Evolutionary conservation across 441 rosid species (phyloP).

Genomic region (Populus hybrid): DNA sequence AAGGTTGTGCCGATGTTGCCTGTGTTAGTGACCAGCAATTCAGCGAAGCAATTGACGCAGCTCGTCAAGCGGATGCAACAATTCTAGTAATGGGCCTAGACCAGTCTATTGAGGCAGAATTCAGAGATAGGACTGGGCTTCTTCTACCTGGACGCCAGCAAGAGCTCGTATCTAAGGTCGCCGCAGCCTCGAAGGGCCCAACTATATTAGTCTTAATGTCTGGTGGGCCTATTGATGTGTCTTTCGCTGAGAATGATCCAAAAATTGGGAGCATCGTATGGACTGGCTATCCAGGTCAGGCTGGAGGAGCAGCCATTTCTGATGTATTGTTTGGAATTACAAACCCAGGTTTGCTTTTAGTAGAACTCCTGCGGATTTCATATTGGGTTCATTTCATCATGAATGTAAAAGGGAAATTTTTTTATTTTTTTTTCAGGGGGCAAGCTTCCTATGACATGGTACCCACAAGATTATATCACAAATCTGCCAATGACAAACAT

Average conservation of each 20-base stretch:
- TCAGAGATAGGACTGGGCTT: slow-evolving; percentile 57
- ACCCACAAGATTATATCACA: slow-evolving; percentile 66
- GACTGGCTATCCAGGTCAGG: slow-evolving; percentile 96
- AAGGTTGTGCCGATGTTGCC: slow-evolving; percentile 62
- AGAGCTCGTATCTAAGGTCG: slow-evolving; percentile 56
- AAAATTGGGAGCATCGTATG: slow-evolving; percentile 58
- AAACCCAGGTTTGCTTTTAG: slow-evolving; percentile 51
- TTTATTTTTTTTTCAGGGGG: slow-evolving; percentile 39
- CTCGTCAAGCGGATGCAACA: slow-evolving; percentile 69
- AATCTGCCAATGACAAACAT: slow-evolving; percentile 82
- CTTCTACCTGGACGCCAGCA: slow-evolving; percentile 83
- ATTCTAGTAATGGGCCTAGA: slow-evolving; percentile 86
- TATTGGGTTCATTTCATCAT: not conserved
- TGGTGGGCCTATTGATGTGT: slow-evolving; percentile 80
- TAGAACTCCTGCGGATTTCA: not conserved
- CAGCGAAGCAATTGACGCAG: slow-evolving; percentile 50
- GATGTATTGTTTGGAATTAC: slow-evolving; percentile 62
- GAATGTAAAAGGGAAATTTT: not conserved
- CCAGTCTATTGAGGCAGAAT: slow-evolving; percentile 83
- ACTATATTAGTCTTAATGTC: slow-evolving; percentile 66
- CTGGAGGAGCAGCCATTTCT: slow-evolving; percentile 88
- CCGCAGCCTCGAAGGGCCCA: slow-evolving; percentile 63
- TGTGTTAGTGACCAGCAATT: slow-evolving; percentile 53
- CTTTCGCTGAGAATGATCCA: slow-evolving; percentile 57
- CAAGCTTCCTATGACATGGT: slow-evolving; percentile 96